Base-by-base conservation (phyloP, 768 basidiomycete species). In the Russula ochroleuca region DNA sequence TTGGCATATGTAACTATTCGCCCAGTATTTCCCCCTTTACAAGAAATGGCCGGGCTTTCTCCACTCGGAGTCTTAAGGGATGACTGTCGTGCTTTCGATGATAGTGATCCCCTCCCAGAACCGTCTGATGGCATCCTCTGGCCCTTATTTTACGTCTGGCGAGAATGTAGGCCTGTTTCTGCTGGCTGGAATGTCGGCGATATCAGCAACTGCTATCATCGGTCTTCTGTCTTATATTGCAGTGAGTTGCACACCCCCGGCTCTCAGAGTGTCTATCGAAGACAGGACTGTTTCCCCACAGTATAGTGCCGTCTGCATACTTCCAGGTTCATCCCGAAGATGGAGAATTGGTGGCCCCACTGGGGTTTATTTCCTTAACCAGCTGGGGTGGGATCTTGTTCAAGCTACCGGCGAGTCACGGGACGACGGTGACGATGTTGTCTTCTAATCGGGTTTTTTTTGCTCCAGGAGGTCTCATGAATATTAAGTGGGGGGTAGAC, bases 381-480 rank as follows among this genome's bases (percentile, higher is more conserved):
- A 73, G 49, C 52, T 73, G 19, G 52, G 67, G 13, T 73, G 67
- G 31, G 73, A 73, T 48, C 55, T 73, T 37, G 67, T 73, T 33
- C 71, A 71, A 31, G 69, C 71, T 23, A n/a, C 59, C 13, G 73
- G 69, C 63, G 21, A 57, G 47, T 53, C 17, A n/a, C 11, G 17
- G 9, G 23, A 14, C 8, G 21, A n/a, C 7, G 14, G n/a, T 19
- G 31, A 40, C 35, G 17, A 37, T 14, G 6, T 21, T 54, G 7
- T 10, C 25, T 14, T 25, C 47, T 62, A 38, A 62, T 31, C 1
- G 10, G 19, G 6, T 7, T n/a, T 3, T 28, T 53, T n/a, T 35
- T 31, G 0, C 14, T 56, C 45, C 48, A 77, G 77, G 78, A 2
- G 76, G 75, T 2, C 69, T 78, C 19, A 72, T 79, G 65, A 69